These are phyloP conservation scores for Ichthyophthirius multifiliis DNA, from an alignment of 169 alveolate genomes.

Conservation along the genomic window DNA sequence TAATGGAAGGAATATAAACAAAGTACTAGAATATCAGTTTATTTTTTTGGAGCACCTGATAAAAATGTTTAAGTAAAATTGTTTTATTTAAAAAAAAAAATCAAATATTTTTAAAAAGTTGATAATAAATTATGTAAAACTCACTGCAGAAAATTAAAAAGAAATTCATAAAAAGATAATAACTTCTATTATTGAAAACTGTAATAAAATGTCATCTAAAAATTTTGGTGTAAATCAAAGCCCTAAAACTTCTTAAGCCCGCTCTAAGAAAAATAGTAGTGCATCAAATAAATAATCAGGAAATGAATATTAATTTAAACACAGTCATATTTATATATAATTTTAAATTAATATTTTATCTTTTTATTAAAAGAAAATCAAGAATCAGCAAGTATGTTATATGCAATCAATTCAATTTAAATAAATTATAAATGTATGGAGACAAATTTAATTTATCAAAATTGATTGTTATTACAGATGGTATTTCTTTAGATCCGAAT, in stretches of 20 bases:
- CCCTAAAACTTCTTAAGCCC: not conserved
- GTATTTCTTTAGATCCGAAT: not conserved
- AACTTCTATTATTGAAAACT: not conserved
- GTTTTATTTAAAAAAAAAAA: not conserved
- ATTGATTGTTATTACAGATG: slow-evolving; percentile 4
- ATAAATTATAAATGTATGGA: not conserved
- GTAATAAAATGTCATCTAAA: not conserved
- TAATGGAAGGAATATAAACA: not conserved
- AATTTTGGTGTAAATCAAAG: not conserved
- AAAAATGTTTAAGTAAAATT: slow-evolving; percentile 5
- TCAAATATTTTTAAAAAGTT: not conserved
- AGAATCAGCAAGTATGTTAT: not conserved
- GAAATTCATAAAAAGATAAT: not conserved
- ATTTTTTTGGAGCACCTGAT: not conserved
- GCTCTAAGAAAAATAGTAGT: not conserved
- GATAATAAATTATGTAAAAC: not conserved
- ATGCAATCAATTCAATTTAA: not conserved
- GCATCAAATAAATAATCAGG: not conserved
- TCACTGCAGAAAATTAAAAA: not conserved
- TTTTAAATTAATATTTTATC: not conserved
- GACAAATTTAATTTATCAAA: not conserved
- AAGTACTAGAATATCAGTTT: not conserved
- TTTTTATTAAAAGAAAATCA: not conserved
- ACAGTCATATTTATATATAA: not conserved
- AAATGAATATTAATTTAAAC: not conserved